These are phyloP conservation scores for Mortierella sp. DNA, from an alignment of 371 early-diverging fungal genomes.

Conservation along the genomic window DNA sequence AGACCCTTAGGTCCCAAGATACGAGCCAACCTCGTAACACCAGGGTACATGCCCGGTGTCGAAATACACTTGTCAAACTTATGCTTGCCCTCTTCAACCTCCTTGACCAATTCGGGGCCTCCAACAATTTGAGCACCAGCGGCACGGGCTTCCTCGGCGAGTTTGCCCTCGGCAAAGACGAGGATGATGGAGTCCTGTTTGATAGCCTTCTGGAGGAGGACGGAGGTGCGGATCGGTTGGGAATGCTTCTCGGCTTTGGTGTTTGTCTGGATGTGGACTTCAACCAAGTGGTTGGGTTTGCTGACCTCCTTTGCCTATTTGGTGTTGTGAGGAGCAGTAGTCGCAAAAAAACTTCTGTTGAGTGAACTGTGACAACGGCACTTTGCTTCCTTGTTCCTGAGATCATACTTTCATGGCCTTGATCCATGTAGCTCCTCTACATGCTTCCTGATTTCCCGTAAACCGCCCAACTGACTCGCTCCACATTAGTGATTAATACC, in stretches of 20 bases:
- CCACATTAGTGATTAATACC: no score
- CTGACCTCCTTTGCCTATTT: constrained; percentile 80
- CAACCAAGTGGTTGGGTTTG: constrained; percentile 74
- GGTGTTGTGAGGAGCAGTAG: background rate
- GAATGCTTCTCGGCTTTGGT: constrained; percentile 78
- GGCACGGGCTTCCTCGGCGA: constrained; percentile 86
- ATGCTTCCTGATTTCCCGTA: no score
- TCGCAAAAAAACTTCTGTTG: background rate
- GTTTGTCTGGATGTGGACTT: constrained; percentile 74
- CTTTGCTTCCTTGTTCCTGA: no score
- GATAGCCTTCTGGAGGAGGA: constrained; percentile 77
- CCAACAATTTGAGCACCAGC: constrained; percentile 91
- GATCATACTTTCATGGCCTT: no score
- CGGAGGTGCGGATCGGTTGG: constrained; percentile 81
- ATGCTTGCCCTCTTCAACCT: constrained; percentile 75
- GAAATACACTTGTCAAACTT: constrained; percentile 90
- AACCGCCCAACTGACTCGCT: no score
- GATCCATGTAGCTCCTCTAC: background rate
- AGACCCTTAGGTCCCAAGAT: constrained; percentile 94
- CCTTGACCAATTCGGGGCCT: constrained; percentile 87
- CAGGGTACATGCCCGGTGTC: constrained; percentile 91
- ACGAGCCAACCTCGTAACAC: constrained; percentile 92
- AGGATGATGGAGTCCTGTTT: constrained; percentile 74
- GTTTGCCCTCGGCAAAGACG: constrained; percentile 87
- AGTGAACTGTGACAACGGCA: background rate